Conservation (phyloP, 352 stramenopile genomes). For the Globisporangium cylindrosporum region DNA sequence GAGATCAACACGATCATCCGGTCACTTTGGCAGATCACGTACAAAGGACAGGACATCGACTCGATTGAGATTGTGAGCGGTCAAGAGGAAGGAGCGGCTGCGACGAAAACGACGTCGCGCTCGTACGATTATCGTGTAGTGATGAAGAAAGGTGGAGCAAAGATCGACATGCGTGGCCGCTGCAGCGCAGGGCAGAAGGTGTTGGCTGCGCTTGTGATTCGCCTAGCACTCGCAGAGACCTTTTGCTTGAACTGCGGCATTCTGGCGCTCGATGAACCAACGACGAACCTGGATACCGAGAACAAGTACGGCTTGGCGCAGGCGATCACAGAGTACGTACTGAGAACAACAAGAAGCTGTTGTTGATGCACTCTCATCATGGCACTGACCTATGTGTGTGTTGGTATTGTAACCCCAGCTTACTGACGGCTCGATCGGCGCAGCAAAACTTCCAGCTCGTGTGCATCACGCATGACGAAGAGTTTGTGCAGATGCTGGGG, state of each 20-base stretch:
- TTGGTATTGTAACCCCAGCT: slow-evolving; percentile 43
- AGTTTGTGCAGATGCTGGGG: slow-evolving; percentile 88
- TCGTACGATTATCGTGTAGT: slow-evolving; percentile 99
- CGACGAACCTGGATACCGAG: slow-evolving; percentile 96
- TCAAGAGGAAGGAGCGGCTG: slow-evolving; percentile 64
- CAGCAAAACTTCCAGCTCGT: slow-evolving; percentile 99
- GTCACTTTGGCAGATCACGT: slow-evolving; percentile 98
- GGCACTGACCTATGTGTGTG: background rate
- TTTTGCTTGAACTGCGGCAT: slow-evolving; percentile 99
- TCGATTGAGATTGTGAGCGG: slow-evolving; percentile 98
- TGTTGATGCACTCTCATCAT: background rate
- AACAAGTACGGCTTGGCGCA: slow-evolving; percentile 94
- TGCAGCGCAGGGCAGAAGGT: slow-evolving; percentile 98
- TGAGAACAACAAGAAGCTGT: background rate
- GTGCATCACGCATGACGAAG: slow-evolving; percentile 99
- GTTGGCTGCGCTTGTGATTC: slow-evolving; percentile 95
- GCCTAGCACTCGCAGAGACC: slow-evolving; percentile 97
- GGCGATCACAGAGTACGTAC: slow-evolving; percentile 81
- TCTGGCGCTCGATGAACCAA: slow-evolving; percentile 98
- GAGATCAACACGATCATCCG: slow-evolving; percentile 99
- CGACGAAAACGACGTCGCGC: slow-evolving; percentile 44
- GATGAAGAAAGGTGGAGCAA: slow-evolving; percentile 95
- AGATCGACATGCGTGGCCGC: slow-evolving; percentile 98
- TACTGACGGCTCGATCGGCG: slow-evolving; percentile 91
- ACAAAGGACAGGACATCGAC: slow-evolving; percentile 99